Evolutionary conservation across 2,329 filamentous ascomycete genomes (phyloP), one percentile per base, ranked within the genome.

Genomic region (Aspergillus sergii): DNA sequence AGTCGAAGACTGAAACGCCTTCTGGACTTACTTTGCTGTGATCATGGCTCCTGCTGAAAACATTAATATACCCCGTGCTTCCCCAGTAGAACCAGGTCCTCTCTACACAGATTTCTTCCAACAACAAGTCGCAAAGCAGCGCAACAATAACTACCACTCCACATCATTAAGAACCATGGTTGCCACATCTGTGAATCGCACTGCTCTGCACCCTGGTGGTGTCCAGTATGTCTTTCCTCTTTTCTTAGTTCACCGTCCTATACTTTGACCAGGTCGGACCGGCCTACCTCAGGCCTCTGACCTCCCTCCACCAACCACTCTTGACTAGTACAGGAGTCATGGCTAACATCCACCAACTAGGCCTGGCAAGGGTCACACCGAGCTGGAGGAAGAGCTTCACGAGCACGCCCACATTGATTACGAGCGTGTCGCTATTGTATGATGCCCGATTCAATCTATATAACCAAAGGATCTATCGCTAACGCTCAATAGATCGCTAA

Each of bases 381-480:
- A 98, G 80, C 89, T 99, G 69, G 93, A 99, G 84, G 93, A 98
- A 84, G 93, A 97, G 80, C 91, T 99, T 66, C 94, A 98, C 82
- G 93, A 97, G 82, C 93, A 91, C 77, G 95, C 95, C 71, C 94
- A 99, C 86, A 99, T 99, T 77, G 95, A 99, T 86, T 99, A 98
- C 80, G 92, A 98, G 82, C 91, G 93, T 77, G 95, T 99, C 76
- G 92, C 95, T 68, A 99, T 99, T 85, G 94, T 96, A 87, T 80
- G 92, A 48, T 67, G 10, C 45, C 59, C 41, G 61, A 45, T 23
- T 58, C 1, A 9, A 43, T 36, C 3, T 9, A 1, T 34, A 41
- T 21, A 54, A 53, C 28, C 55, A 45, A 57, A 56, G 51, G 57
- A 39, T 43, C 62, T 60, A 34, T 57, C 57, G 59, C 64, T 71